These are phyloP conservation scores for Excoecaria agallocha DNA, from an alignment of 345 rosid genomes.

Conservation along the genomic window DNA sequence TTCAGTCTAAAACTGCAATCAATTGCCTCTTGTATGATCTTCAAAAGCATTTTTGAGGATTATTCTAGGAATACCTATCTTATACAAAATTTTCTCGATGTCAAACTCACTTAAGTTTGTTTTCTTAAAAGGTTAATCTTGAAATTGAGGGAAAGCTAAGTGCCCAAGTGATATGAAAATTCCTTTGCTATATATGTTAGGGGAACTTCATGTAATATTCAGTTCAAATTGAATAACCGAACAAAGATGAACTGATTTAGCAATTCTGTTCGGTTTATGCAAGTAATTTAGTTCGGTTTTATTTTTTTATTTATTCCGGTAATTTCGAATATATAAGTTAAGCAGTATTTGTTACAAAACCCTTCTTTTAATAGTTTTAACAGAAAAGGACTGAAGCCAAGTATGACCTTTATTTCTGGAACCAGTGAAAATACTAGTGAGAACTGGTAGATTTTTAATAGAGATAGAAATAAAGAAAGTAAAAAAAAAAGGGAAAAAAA, in stretches of 20 bases:
- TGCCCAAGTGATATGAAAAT: background rate
- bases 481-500: too few relatives aligned
- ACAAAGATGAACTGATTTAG: too few relatives aligned
- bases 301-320: too few relatives aligned
- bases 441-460: background rate
- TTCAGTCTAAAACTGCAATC: background rate
- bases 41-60: too few relatives aligned
- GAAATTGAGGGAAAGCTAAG: background rate
- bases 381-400: background rate
- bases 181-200: background rate
- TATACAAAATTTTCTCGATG: background rate
- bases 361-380: background rate
- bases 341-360: background rate
- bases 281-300: too few relatives aligned
- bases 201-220: background rate
- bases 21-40: background rate
- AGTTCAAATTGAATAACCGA: too few relatives aligned
- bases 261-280: too few relatives aligned
- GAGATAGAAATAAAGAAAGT: background rate
- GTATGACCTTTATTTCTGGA: background rate
- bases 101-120: background rate
- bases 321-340: too few relatives aligned
- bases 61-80: background rate
- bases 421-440: background rate
- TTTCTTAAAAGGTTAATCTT: background rate